Conservation (phyloP, 73 alveolate species). For the Tetrahymena malaccensis region DNA sequence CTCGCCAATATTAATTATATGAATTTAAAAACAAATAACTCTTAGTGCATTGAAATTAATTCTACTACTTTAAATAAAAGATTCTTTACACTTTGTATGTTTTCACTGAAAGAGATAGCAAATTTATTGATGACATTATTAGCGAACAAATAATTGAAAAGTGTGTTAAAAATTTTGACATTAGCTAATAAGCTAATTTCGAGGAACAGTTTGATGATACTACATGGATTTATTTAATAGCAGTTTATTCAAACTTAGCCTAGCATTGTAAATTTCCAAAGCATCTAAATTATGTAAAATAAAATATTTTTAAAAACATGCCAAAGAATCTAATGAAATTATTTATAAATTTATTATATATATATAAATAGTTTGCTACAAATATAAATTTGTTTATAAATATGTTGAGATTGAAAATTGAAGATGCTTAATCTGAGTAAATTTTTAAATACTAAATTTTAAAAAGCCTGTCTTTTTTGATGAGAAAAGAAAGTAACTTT, state of each 20-base stretch:
- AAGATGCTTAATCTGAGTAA: background rate
- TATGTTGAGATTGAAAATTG: background rate
- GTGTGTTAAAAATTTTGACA: background rate
- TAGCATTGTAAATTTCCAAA: background rate
- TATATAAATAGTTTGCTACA: background rate
- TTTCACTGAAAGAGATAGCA: background rate
- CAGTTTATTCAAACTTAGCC: background rate
- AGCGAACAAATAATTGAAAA: background rate
- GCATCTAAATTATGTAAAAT: background rate
- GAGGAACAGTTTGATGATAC: background rate
- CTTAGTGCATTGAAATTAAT: background rate
- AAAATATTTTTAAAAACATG: too few species aligned
- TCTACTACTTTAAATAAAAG: background rate
- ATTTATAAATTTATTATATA: background rate
- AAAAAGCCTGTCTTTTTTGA: background rate
- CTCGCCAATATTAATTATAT: background rate
- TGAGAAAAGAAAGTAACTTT: background rate
- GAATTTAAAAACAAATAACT: background rate
- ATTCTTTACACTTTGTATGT: background rate
- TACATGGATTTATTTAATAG: background rate
- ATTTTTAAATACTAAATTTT: background rate
- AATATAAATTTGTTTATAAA: background rate
- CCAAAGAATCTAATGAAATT: background rate
- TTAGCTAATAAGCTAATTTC: background rate
- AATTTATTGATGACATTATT: background rate